Conservation (phyloP, 2,329 filamentous ascomycete genomes). For the Colletotrichum karsti region DNA sequence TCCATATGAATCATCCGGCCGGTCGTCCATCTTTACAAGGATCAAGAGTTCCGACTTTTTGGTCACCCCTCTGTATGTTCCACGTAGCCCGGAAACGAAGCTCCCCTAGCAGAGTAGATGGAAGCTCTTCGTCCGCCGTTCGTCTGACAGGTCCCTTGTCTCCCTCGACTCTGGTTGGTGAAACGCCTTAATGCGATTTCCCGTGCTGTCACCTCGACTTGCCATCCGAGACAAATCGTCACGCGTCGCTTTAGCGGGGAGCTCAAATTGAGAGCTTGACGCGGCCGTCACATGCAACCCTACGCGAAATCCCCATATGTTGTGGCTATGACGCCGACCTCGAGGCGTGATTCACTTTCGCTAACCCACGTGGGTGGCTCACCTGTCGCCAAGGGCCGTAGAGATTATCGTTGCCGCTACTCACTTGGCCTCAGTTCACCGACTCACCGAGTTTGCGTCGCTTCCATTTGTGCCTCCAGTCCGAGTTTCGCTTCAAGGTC, state of each 20-base stretch:
- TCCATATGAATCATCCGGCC: not conserved
- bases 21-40: not conserved
- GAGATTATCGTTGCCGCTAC: too few relatives aligned
- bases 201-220: slow-evolving; percentile 5
- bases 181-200: slow-evolving; percentile 6
- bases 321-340: not conserved
- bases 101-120: not conserved
- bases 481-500: too few relatives aligned
- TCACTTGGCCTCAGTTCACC: not conserved
- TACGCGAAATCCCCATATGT: not conserved
- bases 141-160: not conserved
- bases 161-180: not conserved
- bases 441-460: not conserved
- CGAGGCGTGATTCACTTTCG: not conserved
- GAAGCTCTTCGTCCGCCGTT: too few relatives aligned
- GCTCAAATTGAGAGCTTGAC: not conserved
- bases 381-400: not conserved
- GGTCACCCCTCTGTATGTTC: not conserved
- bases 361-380: slow-evolving; percentile 7
- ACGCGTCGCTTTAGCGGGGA: not conserved
- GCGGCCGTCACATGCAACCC: slow-evolving; percentile 3
- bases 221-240: slow-evolving; percentile 13
- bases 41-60: not conserved
- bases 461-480: too few relatives aligned
- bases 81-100: not conserved